These are phyloP conservation scores for Pichia rugopelliculosa DNA, from an alignment of 805 yeast genomes.

Conservation along the genomic window DNA sequence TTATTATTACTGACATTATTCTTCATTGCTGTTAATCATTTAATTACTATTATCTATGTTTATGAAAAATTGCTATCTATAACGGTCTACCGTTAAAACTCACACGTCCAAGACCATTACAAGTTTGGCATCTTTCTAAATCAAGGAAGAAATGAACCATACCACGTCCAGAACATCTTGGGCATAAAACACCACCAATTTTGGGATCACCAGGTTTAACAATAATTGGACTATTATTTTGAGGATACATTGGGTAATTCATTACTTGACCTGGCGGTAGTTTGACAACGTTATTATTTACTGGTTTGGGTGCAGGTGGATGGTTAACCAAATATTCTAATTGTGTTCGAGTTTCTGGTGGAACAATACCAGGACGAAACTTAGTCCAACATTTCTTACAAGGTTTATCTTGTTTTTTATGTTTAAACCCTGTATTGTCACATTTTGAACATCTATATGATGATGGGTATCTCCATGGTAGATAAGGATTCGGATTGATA, in stretches of 20 bases:
- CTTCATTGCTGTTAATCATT: neutral
- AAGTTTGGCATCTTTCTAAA: conserved; percentile 53
- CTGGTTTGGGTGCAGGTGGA: conserved; percentile 14
- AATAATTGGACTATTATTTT: conserved; percentile 28
- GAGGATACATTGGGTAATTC: neutral
- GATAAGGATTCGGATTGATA: conserved; percentile 31
- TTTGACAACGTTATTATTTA: conserved; percentile 20
- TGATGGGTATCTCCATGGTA: conserved; percentile 63
- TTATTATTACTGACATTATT: neutral
- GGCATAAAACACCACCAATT: conserved; percentile 68
- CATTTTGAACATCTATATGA: conserved; percentile 61
- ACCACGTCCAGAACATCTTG: conserved; percentile 65
- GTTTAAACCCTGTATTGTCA: conserved; percentile 60
- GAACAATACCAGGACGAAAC: conserved; percentile 31
- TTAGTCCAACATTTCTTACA: conserved; percentile 66
- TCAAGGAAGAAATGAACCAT: conserved; percentile 47
- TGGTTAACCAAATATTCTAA: conserved; percentile 11
- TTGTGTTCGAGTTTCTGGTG: conserved; percentile 16
- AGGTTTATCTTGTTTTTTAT: conserved; percentile 51
- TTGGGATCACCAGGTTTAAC: conserved; percentile 75
- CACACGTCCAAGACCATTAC: conserved; percentile 62
- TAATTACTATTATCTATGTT: neutral
- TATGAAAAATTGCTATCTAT: neutral
- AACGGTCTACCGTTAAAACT: conserved; percentile 12
- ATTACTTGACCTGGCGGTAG: conserved; percentile 22